These are phyloP conservation scores for Austroboletus niveus DNA, from an alignment of 1,284 basidiomycete genomes.

Conservation along the genomic window DNA sequence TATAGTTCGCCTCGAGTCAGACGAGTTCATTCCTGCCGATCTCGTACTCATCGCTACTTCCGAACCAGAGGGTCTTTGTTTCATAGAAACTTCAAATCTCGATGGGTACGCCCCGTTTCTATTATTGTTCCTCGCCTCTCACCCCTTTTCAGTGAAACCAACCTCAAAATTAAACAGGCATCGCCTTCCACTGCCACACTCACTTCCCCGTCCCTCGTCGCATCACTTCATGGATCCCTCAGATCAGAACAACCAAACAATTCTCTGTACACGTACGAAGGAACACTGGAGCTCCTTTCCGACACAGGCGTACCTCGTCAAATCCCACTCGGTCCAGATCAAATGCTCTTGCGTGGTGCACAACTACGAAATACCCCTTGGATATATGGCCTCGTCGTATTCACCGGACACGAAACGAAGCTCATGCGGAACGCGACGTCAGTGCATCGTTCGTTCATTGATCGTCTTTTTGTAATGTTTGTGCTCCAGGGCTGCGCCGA, in stretches of 20 bases:
- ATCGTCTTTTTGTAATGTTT: neutral
- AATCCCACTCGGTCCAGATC: conserved; percentile 92
- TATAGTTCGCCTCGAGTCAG: conserved; percentile 84
- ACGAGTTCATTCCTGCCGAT: conserved; percentile 97
- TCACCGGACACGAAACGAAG: conserved; percentile 98
- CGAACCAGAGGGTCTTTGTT: conserved; percentile 96
- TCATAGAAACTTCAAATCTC: conserved; percentile 96
- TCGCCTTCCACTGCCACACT: conserved; percentile 79
- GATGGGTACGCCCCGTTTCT: conserved; percentile 73
- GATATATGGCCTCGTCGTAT: conserved; percentile 93
- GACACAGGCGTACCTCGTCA: conserved; percentile 66
- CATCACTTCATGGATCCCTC: conserved; percentile 77
- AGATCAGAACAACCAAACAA: conserved; percentile 97
- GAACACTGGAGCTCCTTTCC: conserved; percentile 68
- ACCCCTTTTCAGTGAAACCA: conserved; percentile 77
- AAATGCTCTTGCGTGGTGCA: conserved; percentile 90
- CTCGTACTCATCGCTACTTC: conserved; percentile 85
- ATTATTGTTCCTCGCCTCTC: neutral
- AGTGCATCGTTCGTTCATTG: conserved; percentile 32
- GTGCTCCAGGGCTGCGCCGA: conserved; percentile 75
- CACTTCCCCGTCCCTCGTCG: conserved; percentile 76
- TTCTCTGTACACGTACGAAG: conserved; percentile 95
- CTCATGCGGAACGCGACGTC: conserved; percentile 95
- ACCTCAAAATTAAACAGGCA: conserved; percentile 98
- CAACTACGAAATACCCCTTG: conserved; percentile 97